Conservation (phyloP, 257 asterid genomes). For the Capsicum rhomboideum region DNA sequence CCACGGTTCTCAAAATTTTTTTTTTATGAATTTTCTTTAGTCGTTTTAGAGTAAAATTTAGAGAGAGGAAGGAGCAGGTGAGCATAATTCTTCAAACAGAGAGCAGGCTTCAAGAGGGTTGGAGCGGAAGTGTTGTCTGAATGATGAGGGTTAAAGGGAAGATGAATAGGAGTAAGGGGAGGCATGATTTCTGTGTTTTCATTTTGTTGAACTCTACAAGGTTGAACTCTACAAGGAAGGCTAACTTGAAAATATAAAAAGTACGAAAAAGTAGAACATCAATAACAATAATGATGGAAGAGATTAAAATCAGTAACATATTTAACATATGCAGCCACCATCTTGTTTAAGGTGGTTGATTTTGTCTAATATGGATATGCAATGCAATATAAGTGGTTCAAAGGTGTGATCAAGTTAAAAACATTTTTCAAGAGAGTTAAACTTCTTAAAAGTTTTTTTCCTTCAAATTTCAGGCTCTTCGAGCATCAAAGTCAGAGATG, state of each 20-base stretch:
- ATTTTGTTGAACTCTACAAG: not conserved
- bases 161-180: not conserved
- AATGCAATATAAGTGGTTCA: not conserved
- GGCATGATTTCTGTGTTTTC: not conserved
- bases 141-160: too few species aligned
- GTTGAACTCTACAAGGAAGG: not conserved
- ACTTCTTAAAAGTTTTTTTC: not conserved
- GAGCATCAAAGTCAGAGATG: conserved; percentile 64
- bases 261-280: not conserved
- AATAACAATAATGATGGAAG: not conserved
- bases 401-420: not conserved
- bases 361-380: not conserved
- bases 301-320: not conserved
- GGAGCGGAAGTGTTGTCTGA: too few species aligned
- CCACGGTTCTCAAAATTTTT: too few species aligned
- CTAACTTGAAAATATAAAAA: not conserved
- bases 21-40: not conserved
- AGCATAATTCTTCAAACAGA: not conserved
- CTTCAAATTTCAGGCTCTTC: conserved; percentile 49
- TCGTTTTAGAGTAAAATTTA: not conserved
- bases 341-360: too few species aligned
- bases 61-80: not conserved
- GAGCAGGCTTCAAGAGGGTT: not conserved
- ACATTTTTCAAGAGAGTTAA: not conserved
- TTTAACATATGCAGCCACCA: not conserved